Evolutionary conservation across 257 asterid genomes (phyloP).

Genomic region (Solanum sitiens): DNA sequence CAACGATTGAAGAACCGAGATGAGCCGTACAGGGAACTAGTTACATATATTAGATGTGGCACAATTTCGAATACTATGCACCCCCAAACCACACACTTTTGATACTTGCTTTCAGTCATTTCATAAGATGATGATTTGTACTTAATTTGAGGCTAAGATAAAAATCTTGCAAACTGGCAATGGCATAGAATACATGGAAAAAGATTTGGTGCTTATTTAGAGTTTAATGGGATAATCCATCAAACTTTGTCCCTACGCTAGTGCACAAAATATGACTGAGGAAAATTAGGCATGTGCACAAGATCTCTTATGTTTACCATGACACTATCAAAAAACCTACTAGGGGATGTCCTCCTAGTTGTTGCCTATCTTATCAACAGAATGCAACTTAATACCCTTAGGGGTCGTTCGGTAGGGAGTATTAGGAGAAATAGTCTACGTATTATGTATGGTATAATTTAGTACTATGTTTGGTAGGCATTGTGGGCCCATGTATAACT

Average conservation of each 20-base stretch:
- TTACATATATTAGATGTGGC: not conserved
- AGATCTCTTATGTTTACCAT: not conserved
- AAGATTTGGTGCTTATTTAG: not conserved
- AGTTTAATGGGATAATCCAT: not conserved
- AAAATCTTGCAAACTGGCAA: not conserved
- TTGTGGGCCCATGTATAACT: not conserved
- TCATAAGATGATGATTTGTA: not conserved
- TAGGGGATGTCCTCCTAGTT: not conserved
- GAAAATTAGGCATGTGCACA: not conserved
- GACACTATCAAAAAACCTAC: not conserved
- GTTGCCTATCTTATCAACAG: not conserved
- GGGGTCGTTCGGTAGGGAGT: not conserved
- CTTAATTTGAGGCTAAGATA: not conserved
- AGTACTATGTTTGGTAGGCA: not conserved
- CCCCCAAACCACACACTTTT: not conserved
- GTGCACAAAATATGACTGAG: not conserved
- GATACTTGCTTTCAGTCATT: not conserved
- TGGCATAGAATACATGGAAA: not conserved
- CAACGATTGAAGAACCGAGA: not conserved
- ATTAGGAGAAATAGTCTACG: not conserved
- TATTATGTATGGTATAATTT: not conserved
- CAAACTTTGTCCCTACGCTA: not conserved
- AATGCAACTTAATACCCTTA: not conserved
- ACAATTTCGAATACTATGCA: not conserved
- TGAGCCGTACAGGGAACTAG: not conserved